Evolutionary conservation across 441 rosid species (phyloP).

Genomic region (Eugenia klotzschiana): DNA sequence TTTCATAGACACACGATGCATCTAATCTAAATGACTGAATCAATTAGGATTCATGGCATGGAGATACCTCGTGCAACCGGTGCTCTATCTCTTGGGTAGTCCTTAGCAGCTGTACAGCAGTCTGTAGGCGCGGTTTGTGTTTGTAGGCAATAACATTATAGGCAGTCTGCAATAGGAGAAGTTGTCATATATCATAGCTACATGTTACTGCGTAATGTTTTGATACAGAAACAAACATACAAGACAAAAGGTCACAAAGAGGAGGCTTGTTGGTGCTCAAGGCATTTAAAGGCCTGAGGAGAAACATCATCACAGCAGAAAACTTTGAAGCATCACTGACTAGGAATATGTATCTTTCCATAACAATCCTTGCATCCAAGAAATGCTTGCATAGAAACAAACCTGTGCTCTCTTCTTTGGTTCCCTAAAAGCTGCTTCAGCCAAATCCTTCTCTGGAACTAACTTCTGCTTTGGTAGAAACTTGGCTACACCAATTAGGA

Average conservation of each 20-base stretch:
- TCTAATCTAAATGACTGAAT: background rate
- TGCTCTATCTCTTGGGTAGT: conserved; percentile 62
- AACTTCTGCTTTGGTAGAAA: conserved; percentile 66
- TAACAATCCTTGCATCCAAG: background rate
- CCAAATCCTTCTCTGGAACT: conserved; percentile 79
- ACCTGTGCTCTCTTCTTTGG: conserved; percentile 51
- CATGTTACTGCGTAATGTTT: background rate
- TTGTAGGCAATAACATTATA: conserved; percentile 67
- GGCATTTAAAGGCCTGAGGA: background rate
- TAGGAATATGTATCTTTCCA: background rate
- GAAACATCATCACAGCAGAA: background rate
- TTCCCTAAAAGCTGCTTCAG: conserved; percentile 71
- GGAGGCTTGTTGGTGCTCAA: background rate
- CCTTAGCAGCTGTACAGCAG: conserved; percentile 67
- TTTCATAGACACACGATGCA: background rate
- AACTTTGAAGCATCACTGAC: background rate
- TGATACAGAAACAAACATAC: background rate
- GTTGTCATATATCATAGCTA: background rate
- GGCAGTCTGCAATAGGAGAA: conserved; percentile 27
- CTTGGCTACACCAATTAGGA: conserved; percentile 58
- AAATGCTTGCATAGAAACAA: background rate
- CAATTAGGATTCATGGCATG: background rate
- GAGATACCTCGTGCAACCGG: conserved; percentile 41
- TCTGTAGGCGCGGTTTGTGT: conserved; percentile 60
- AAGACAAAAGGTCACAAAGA: background rate